A percentile compares a stretch with the other conserved stretches of the same genome.
Evolutionary conservation across 495 filamentous ascomycete genomes (phyloP).

Genomic region (Haplographium delicatum): DNA sequence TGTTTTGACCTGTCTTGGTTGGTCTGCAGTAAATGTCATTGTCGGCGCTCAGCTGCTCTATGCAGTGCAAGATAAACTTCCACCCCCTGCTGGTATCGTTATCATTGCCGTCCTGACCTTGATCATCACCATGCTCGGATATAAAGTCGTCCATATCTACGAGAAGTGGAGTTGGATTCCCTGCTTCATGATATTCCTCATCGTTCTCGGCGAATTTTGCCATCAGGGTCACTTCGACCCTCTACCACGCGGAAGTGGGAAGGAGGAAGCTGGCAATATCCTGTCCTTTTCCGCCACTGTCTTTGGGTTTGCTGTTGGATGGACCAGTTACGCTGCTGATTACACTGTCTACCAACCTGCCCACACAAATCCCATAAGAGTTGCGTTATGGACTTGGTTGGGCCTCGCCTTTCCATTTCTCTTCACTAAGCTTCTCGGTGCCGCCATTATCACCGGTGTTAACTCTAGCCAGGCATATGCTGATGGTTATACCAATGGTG

Average conservation of each 20-base stretch:
- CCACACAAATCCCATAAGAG: conserved; percentile 46
- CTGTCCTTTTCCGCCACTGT: conserved; percentile 70
- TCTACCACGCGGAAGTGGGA: conserved; percentile 59
- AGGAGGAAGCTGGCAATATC: conserved; percentile 55
- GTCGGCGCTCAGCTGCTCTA: conserved; percentile 79
- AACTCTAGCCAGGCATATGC: conserved; percentile 41
- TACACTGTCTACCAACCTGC: conserved; percentile 80
- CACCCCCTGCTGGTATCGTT: conserved; percentile 71
- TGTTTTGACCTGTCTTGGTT: conserved; percentile 70
- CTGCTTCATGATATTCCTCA: conserved; percentile 70
- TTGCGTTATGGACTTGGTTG: conserved; percentile 65
- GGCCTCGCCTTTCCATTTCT: conserved; percentile 68
- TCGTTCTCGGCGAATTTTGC: conserved; percentile 67
- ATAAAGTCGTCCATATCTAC: conserved; percentile 76
- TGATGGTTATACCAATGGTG: conserved; percentile 52
- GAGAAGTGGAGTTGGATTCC: conserved; percentile 79
- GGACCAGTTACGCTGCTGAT: conserved; percentile 75
- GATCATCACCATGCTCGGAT: conserved; percentile 68
- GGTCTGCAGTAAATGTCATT: conserved; percentile 67
- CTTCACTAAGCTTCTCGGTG: conserved; percentile 76
- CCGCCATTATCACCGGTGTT: conserved; percentile 58
- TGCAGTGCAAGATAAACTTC: conserved; percentile 64
- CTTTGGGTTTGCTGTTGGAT: conserved; percentile 75
- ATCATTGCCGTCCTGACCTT: conserved; percentile 70
- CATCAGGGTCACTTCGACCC: conserved; percentile 68